These are phyloP conservation scores for Pulveroboletus sp. DNA, from an alignment of 1,284 basidiomycete species.

Conservation along the genomic window DNA sequence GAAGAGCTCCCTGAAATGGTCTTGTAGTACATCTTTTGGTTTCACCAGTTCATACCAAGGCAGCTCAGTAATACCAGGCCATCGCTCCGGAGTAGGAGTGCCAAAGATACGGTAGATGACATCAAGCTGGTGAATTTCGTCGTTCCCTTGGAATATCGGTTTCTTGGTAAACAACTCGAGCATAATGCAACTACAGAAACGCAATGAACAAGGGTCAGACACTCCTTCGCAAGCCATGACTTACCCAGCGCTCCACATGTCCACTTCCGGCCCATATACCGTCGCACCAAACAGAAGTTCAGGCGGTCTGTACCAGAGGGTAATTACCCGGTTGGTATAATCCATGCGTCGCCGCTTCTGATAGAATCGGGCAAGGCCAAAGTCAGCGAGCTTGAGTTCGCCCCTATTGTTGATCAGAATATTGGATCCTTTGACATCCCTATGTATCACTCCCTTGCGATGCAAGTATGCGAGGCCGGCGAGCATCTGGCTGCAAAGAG, in stretches of 20 bases:
- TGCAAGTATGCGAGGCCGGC: slow-evolving; percentile 92
- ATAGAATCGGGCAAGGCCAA: slow-evolving; percentile 96
- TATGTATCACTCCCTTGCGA: slow-evolving; percentile 92
- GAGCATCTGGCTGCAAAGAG: slow-evolving; percentile 92
- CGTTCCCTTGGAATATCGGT: slow-evolving; percentile 93
- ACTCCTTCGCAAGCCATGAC: background rate
- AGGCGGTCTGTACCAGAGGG: slow-evolving; percentile 97
- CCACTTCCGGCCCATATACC: slow-evolving; percentile 96
- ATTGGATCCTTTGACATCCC: slow-evolving; percentile 98
- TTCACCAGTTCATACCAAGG: slow-evolving; percentile 99
- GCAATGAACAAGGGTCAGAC: slow-evolving; percentile 1
- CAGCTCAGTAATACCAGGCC: slow-evolving; percentile 79
- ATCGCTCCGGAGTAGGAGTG: slow-evolving; percentile 78
- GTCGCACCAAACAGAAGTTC: slow-evolving; percentile 96
- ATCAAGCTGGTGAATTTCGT: slow-evolving; percentile 96
- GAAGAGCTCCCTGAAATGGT: slow-evolving; percentile 76
- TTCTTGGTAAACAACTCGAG: slow-evolving; percentile 94
- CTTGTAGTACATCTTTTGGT: slow-evolving; percentile 69
- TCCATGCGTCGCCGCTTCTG: slow-evolving; percentile 87
- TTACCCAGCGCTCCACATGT: slow-evolving; percentile 99
- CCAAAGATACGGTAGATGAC: slow-evolving; percentile 90
- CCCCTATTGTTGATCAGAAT: slow-evolving; percentile 93
- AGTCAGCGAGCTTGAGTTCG: slow-evolving; percentile 94
- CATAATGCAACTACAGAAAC: slow-evolving; percentile 86
- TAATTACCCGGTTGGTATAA: slow-evolving; percentile 98